Conservation (phyloP, 495 filamentous ascomycete genomes). For the Poronia punctata region DNA sequence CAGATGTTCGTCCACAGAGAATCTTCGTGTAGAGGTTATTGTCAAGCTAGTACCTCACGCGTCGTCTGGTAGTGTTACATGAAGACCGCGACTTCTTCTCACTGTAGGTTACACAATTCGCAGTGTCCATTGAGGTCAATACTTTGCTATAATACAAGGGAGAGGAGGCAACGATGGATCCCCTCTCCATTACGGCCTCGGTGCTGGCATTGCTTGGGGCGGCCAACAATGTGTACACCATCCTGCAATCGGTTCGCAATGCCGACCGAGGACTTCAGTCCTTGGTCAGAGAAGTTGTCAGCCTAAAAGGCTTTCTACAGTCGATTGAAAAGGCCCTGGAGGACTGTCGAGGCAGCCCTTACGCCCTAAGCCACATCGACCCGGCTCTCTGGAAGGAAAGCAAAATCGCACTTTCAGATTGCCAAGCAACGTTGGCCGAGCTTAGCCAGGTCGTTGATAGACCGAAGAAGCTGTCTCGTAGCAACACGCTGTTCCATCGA, state of each 20-base stretch:
- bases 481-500: slow-evolving; percentile 9
- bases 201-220: slow-evolving; percentile 16
- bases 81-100: too few species aligned
- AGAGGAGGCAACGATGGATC: slow-evolving; percentile 11
- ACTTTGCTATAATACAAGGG: too few species aligned
- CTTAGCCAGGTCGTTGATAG: slow-evolving; percentile 1
- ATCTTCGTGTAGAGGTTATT: too few species aligned
- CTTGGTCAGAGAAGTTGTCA: slow-evolving; percentile 6
- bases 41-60: too few species aligned
- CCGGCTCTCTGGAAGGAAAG: slow-evolving; percentile 10
- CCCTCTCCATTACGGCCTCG: slow-evolving; percentile 16
- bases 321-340: slow-evolving; percentile 10
- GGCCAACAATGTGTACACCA: slow-evolving; percentile 8
- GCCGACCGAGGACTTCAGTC: slow-evolving; percentile 4
- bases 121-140: too few species aligned
- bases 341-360: slow-evolving; percentile 8
- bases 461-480: slow-evolving; percentile 7
- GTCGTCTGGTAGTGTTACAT: too few species aligned
- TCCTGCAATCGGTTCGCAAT: slow-evolving; percentile 8
- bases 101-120: too few species aligned
- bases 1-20: too few species aligned
- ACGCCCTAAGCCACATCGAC: slow-evolving; percentile 11
- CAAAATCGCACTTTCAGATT: slow-evolving; percentile 11
- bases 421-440: slow-evolving; percentile 8
- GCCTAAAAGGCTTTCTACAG: slow-evolving; percentile 7